These are phyloP conservation scores for Pogostemon cablin DNA, from an alignment of 257 asterid genomes.

Conservation along the genomic window DNA sequence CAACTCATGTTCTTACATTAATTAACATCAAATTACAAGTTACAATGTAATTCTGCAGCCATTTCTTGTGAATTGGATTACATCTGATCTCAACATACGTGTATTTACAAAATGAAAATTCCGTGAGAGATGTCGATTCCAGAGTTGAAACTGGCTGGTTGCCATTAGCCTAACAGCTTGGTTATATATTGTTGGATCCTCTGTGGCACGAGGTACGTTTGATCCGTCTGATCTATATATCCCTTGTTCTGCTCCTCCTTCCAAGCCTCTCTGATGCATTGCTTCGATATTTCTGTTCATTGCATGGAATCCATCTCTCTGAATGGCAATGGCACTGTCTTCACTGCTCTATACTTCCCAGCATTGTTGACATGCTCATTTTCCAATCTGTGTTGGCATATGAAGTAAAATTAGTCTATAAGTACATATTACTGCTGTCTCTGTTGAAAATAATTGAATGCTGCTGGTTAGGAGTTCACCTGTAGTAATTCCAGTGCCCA, in stretches of 20 bases:
- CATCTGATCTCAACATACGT: neutral
- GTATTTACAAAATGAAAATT: neutral
- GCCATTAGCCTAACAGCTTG: neutral
- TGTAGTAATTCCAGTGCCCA: conserved; percentile 98
- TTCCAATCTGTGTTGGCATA: conserved; percentile 59
- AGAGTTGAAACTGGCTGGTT: neutral
- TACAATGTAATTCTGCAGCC: neutral
- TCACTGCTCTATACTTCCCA: conserved; percentile 80
- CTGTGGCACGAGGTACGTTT: neutral
- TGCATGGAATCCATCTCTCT: conserved; percentile 55
- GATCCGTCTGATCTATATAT: neutral
- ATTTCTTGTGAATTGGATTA: conserved; percentile 1
- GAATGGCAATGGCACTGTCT: conserved; percentile 78
- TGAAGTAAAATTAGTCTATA: neutral
- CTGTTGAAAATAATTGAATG: neutral
- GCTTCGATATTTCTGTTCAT: conserved; percentile 14
- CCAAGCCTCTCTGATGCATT: conserved; percentile 3
- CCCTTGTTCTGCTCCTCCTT: conserved; percentile 15
- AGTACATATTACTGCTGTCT: neutral
- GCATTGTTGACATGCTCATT: conserved; percentile 76
- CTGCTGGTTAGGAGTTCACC: conserved; percentile 43
- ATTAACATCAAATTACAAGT: neutral
- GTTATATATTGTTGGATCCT: neutral
- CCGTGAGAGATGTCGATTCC: neutral
- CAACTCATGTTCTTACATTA: neutral